phyloP scores from a whole-genome alignment of 73 alveolate species.

The Paramecium octaurelia region DNA sequence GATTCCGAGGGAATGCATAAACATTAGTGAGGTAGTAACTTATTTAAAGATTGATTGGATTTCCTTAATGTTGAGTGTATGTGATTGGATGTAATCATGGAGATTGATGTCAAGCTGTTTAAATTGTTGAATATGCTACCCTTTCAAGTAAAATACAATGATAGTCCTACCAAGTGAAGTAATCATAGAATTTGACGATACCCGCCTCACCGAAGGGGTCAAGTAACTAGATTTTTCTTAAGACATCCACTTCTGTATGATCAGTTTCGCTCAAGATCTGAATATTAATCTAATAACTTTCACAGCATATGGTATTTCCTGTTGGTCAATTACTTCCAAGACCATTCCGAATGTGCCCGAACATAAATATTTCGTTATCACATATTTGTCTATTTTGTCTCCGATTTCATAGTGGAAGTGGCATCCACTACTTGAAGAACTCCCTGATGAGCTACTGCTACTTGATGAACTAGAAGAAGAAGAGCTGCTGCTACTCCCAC shows the following conservation, averaged over 20 bases:
- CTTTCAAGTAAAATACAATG: constrained; percentile 22
- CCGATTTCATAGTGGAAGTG: not conserved
- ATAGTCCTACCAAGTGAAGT: constrained; percentile 18
- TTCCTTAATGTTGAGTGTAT: not conserved
- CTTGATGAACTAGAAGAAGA: not conserved
- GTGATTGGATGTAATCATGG: not conserved
- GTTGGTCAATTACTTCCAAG: constrained; percentile 56
- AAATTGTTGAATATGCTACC: constrained; percentile 13
- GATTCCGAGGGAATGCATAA: constrained; percentile 58
- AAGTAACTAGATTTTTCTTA: constrained; percentile 4
- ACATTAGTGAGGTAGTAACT: not conserved
- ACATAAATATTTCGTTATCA: constrained; percentile 64
- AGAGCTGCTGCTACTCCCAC: not conserved
- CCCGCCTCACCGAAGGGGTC: constrained; percentile 43
- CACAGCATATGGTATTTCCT: not conserved
- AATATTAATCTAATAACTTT: constrained; percentile 28
- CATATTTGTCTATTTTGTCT: constrained; percentile 65
- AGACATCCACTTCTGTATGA: constrained; percentile 33
- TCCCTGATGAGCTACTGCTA: not conserved
- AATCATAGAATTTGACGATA: constrained; percentile 4
- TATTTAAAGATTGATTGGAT: not conserved
- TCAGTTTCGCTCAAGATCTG: constrained; percentile 42
- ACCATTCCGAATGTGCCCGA: constrained; percentile 99
- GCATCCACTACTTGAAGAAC: not conserved
- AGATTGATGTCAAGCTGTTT: constrained; percentile 14